phyloP scores from a whole-genome alignment of 345 rosid species.

The Mangifera indica region DNA sequence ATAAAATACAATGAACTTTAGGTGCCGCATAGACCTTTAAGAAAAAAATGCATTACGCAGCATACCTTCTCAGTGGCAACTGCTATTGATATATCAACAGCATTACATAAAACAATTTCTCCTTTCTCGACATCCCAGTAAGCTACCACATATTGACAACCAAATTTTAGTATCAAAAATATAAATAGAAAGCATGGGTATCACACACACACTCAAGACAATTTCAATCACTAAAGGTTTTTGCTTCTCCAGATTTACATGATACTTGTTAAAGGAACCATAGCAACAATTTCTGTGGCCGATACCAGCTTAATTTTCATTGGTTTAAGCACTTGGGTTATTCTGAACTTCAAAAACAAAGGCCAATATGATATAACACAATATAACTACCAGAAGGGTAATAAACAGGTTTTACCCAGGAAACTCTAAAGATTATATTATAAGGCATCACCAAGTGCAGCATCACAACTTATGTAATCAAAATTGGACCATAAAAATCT shows the following conservation, averaged over 20 bases:
- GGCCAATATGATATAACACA: not conserved
- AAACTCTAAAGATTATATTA: not conserved
- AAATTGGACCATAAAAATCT: not conserved
- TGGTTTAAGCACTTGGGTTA: not conserved
- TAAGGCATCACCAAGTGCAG: not conserved
- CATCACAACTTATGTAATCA: not conserved
- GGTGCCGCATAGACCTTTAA: slow-evolving; percentile 2
- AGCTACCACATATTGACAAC: slow-evolving; percentile 47
- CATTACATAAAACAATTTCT: slow-evolving; percentile 60
- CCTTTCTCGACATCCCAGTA: slow-evolving; percentile 80
- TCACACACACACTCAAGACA: not conserved
- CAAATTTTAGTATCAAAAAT: slow-evolving; percentile 23
- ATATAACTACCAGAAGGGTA: not conserved
- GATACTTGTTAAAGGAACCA: not conserved
- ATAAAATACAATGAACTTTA: slow-evolving; percentile 24
- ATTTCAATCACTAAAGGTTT: not conserved
- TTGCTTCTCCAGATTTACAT: not conserved
- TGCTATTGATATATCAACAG: slow-evolving; percentile 89
- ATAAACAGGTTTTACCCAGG: not conserved
- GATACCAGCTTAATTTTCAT: not conserved
- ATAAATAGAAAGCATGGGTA: not conserved
- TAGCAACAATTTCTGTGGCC: not conserved
- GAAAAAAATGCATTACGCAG: slow-evolving; percentile 18
- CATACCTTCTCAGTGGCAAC: slow-evolving; percentile 97
- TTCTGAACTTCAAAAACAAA: not conserved